phyloP scores from a whole-genome alignment of 257 asterid genomes.

The Jacaranda copaia region DNA sequence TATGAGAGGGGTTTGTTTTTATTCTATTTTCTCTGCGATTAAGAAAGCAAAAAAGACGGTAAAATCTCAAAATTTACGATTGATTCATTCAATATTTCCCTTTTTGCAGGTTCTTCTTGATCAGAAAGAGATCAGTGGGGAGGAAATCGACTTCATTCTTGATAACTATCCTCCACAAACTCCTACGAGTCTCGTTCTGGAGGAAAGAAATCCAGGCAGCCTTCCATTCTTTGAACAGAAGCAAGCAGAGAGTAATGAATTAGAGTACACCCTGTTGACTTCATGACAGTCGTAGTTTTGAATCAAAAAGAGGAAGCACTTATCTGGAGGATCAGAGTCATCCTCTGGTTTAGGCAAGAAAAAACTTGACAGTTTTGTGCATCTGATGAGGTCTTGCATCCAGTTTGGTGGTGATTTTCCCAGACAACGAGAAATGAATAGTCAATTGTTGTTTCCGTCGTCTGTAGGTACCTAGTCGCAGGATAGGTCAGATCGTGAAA shows the following conservation, averaged over 20 bases:
- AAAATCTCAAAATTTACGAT: too few relatives aligned
- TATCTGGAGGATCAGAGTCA: too few relatives aligned
- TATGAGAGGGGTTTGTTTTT: too few relatives aligned
- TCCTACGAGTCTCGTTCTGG: conserved; percentile 70
- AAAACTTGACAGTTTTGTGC: background rate
- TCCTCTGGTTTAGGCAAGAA: too few relatives aligned
- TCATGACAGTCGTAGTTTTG: conserved; percentile 43
- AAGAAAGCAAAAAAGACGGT: too few relatives aligned
- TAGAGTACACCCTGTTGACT: conserved; percentile 58
- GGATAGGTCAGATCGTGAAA: background rate
- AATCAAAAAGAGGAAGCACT: conserved; percentile 16
- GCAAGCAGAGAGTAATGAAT: conserved; percentile 48
- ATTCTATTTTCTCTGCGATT: too few relatives aligned
- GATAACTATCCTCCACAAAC: conserved; percentile 79
- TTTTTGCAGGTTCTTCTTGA: conserved; percentile 80
- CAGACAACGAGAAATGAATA: conserved; percentile 4
- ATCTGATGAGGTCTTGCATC: background rate
- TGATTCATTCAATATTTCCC: background rate
- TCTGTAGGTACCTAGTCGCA: background rate
- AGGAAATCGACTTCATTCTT: conserved; percentile 73
- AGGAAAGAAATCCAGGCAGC: conserved; percentile 83
- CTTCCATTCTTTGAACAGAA: conserved; percentile 56
- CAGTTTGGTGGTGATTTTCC: conserved; percentile 12
- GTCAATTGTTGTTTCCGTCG: conserved; percentile 1
- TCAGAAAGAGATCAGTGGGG: conserved; percentile 81